These are phyloP conservation scores for Liquidambar formosana DNA, from an alignment of 164 flowering plant species.

Conservation along the genomic window DNA sequence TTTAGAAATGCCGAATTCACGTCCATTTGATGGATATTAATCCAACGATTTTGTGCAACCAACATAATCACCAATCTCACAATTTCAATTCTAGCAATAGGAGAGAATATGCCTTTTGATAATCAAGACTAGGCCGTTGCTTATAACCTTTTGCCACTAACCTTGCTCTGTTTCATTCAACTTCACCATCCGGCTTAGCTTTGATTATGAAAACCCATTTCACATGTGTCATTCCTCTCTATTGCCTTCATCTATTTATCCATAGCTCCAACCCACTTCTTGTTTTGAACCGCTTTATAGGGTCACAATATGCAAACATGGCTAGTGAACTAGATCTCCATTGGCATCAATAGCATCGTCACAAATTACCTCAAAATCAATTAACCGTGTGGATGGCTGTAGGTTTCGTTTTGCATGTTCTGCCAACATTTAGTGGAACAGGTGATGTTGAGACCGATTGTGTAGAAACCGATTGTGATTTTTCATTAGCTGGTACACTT, in stretches of 20 bases:
- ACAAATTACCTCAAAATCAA: too few relatives aligned
- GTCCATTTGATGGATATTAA: not conserved
- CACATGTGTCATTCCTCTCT: not conserved
- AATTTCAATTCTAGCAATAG: not conserved
- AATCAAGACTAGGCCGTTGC: not conserved
- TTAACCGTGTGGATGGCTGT: too few relatives aligned
- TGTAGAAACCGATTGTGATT: too few relatives aligned
- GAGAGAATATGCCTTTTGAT: slow-evolving; percentile 1
- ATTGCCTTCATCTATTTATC: slow-evolving; percentile 1
- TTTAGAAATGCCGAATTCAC: not conserved
- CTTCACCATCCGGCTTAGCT: not conserved
- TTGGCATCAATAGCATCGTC: too few relatives aligned
- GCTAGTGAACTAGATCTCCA: too few relatives aligned
- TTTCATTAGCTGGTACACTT: too few relatives aligned
- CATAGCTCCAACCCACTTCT: not conserved
- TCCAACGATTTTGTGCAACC: not conserved
- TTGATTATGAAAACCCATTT: not conserved
- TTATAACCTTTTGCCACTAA: not conserved
- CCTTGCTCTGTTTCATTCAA: not conserved
- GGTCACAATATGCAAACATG: slow-evolving; percentile 1
- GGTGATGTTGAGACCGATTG: too few relatives aligned
- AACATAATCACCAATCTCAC: not conserved
- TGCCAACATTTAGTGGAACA: too few relatives aligned
- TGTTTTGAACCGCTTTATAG: not conserved
- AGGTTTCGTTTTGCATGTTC: too few relatives aligned